Evolutionary conservation across 2,329 filamentous ascomycete species (phyloP).

Genomic region (Fusarium udum): DNA sequence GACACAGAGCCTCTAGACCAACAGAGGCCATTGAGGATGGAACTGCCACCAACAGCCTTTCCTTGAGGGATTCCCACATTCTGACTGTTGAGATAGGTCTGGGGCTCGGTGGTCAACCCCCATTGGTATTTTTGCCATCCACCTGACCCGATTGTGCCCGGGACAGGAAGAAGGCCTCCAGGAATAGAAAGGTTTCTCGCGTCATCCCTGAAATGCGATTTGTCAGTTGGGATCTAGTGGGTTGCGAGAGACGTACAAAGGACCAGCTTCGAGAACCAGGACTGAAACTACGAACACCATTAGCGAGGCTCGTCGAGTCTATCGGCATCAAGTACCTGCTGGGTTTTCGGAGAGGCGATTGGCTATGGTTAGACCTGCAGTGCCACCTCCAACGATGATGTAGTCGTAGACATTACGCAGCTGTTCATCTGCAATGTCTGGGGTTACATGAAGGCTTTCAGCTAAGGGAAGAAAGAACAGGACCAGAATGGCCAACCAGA

Average conservation of each 20-base stretch:
- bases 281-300: background rate
- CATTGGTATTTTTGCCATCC: slow-evolving; percentile 17
- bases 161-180: slow-evolving; percentile 13
- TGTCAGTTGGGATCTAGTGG: background rate
- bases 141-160: slow-evolving; percentile 4
- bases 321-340: slow-evolving; percentile 33
- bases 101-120: slow-evolving; percentile 45
- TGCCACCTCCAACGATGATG: slow-evolving; percentile 50
- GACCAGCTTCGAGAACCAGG: slow-evolving; percentile 11
- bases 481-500: background rate
- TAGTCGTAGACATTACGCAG: slow-evolving; percentile 39
- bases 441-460: slow-evolving; percentile 1
- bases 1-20: slow-evolving; percentile 49
- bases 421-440: background rate
- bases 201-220: background rate
- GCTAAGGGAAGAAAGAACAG: background rate
- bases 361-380: slow-evolving; percentile 54
- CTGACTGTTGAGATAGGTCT: slow-evolving; percentile 40
- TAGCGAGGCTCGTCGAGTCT: background rate
- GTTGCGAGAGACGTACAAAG: background rate
- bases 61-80: slow-evolving; percentile 45
- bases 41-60: slow-evolving; percentile 51
- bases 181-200: slow-evolving; percentile 7
- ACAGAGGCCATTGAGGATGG: slow-evolving; percentile 52
- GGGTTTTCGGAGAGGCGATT: slow-evolving; percentile 51